Evolutionary conservation across 108 stramenopile species (phyloP).

Genomic region (Licmophora abbreviata): DNA sequence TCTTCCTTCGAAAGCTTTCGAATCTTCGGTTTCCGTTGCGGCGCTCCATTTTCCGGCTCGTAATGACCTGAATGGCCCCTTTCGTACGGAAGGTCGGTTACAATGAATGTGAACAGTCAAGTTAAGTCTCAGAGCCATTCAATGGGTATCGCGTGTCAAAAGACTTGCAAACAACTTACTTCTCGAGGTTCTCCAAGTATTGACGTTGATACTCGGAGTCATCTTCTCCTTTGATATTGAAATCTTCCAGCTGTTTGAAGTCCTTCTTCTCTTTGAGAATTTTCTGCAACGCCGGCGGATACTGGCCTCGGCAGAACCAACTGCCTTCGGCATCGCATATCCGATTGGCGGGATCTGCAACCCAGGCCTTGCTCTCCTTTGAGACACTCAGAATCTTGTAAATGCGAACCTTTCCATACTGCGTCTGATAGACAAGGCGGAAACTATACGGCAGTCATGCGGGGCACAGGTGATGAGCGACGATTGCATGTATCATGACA

Average conservation of each 20-base stretch:
- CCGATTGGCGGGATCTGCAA: slow-evolving; percentile 54
- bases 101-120: too few relatives aligned
- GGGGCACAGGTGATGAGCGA: too few relatives aligned
- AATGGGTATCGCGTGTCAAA: too few relatives aligned
- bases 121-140: too few relatives aligned
- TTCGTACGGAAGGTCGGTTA: too few relatives aligned
- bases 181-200: slow-evolving; percentile 78
- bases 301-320: slow-evolving; percentile 88
- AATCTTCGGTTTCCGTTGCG: slow-evolving; percentile 3
- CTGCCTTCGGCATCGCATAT: slow-evolving; percentile 80
- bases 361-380: slow-evolving; percentile 84
- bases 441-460: too few relatives aligned
- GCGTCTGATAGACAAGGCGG: too few relatives aligned
- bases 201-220: slow-evolving; percentile 67
- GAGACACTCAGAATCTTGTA: slow-evolving; percentile 88
- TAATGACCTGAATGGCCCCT: too few relatives aligned
- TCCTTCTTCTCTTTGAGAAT: slow-evolving; percentile 75
- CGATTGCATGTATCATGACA: too few relatives aligned
- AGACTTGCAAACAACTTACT: too few relatives aligned
- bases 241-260: slow-evolving; percentile 88
- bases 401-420: slow-evolving; percentile 97
- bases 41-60: background rate
- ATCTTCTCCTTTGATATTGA: slow-evolving; percentile 53
- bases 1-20: slow-evolving; percentile 24
- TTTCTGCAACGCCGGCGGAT: slow-evolving; percentile 84